Conservation (phyloP, 1,139 yeast genomes). For the Debaryomyces robertsiae region DNA sequence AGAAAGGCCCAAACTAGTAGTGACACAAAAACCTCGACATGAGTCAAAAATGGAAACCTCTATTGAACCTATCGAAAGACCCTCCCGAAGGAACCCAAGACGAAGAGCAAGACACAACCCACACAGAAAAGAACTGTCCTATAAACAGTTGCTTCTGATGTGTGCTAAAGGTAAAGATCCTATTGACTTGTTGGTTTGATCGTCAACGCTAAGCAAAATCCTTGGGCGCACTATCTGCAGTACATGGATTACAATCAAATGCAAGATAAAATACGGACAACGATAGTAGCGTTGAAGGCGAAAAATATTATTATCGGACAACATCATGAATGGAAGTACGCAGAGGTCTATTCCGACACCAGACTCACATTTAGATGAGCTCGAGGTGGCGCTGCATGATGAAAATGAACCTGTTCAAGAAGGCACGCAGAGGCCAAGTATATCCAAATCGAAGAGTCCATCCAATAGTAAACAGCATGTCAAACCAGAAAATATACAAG, state of each 20-base stretch:
- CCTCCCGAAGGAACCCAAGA: neutral
- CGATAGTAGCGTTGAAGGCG: neutral
- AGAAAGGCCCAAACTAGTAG: too few relatives aligned
- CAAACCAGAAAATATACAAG: neutral
- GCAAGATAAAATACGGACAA: neutral
- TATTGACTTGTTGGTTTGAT: constrained; percentile 16
- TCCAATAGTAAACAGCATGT: neutral
- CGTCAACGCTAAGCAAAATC: neutral
- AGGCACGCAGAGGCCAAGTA: neutral
- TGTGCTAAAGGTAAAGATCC: constrained; percentile 22
- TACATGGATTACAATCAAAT: neutral
- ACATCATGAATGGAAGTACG: neutral
- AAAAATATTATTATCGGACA: neutral
- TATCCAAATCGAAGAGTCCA: neutral
- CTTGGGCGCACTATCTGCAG: constrained; percentile 2
- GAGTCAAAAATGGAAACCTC: too few relatives aligned
- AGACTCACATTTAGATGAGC: constrained; percentile 3
- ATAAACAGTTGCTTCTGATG: constrained; percentile 11
- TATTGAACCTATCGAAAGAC: too few relatives aligned
- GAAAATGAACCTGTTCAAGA: neutral
- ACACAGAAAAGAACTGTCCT: constrained; percentile 4
- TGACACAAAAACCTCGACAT: too few relatives aligned
- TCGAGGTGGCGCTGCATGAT: neutral
- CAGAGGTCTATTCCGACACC: constrained; percentile 2
- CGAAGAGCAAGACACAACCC: neutral